These are phyloP conservation scores for Dictyophora rubrovolvata DNA, from an alignment of 768 basidiomycete species.

Conservation along the genomic window DNA sequence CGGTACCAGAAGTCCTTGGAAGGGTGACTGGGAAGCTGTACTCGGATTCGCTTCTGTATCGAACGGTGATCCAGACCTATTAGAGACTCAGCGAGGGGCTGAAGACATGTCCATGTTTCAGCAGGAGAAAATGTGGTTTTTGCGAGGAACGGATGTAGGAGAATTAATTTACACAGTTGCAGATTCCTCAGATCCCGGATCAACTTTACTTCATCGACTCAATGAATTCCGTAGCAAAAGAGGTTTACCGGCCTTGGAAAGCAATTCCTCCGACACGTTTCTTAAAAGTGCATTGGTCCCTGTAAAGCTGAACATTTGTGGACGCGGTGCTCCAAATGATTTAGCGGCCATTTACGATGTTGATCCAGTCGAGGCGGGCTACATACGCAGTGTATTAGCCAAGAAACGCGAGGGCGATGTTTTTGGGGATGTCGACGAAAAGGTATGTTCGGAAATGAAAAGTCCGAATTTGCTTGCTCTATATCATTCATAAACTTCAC, in stretches of 20 bases:
- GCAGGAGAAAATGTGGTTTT: constrained; percentile 40
- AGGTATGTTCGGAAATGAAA: constrained; percentile 14
- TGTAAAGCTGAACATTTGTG: constrained; percentile 51
- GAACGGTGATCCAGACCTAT: constrained; percentile 13
- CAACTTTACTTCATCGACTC: constrained; percentile 41
- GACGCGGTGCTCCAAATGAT: constrained; percentile 65
- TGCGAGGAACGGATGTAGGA: constrained; percentile 45
- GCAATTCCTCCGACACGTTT: constrained; percentile 24
- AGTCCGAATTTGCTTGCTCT: neutral
- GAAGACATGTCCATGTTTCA: constrained; percentile 9
- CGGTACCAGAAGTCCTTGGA: constrained; percentile 62
- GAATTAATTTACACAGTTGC: constrained; percentile 34
- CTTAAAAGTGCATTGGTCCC: constrained; percentile 55
- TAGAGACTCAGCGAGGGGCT: constrained; percentile 11
- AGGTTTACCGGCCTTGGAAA: constrained; percentile 28
- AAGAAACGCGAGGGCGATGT: constrained; percentile 15
- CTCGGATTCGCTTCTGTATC: constrained; percentile 34
- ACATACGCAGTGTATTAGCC: constrained; percentile 23
- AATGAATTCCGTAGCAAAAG: constrained; percentile 53
- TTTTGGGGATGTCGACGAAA: constrained; percentile 16
- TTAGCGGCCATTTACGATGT: constrained; percentile 63
- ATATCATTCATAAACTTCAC: constrained; percentile 5
- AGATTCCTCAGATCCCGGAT: constrained; percentile 30
- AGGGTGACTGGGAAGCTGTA: constrained; percentile 63
- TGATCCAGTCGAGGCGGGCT: constrained; percentile 39